Percentiles rank a stretch among this genome's conserved stretches.
Conservation (phyloP, 768 basidiomycete species). For the Lanmaoa rubissima region DNA sequence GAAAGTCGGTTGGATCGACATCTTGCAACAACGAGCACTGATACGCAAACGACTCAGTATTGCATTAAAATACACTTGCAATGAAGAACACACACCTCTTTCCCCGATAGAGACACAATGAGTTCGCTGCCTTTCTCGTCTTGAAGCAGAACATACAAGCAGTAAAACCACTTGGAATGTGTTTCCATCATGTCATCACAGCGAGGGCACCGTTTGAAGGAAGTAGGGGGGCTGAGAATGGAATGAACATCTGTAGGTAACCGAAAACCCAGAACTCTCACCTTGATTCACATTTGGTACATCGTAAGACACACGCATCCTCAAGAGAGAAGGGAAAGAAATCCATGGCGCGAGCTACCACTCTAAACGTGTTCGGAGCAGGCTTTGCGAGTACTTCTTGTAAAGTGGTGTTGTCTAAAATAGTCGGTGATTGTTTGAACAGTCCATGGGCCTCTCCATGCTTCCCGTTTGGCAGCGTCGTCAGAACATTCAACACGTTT, state of each 20-base stretch:
- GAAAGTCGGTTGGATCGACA: conserved; percentile 43
- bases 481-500: conserved; percentile 6
- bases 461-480: not conserved
- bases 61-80: not conserved
- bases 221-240: conserved; percentile 42
- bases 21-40: conserved; percentile 47
- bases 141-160: conserved; percentile 49
- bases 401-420: conserved; percentile 28
- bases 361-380: conserved; percentile 38
- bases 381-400: conserved; percentile 35
- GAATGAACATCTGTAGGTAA: not conserved
- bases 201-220: conserved; percentile 43
- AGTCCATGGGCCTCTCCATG: conserved; percentile 3
- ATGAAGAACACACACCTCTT: conserved; percentile 35
- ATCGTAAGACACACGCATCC: conserved; percentile 48
- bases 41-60: not conserved
- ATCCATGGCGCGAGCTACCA: conserved; percentile 52
- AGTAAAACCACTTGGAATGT: conserved; percentile 46
- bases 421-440: not conserved
- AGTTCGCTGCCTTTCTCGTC: conserved; percentile 47
- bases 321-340: conserved; percentile 52
- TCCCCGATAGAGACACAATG: conserved; percentile 47
- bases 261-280: conserved; percentile 27
- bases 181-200: conserved; percentile 56
- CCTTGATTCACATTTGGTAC: conserved; percentile 52